phyloP scores from a whole-genome alignment of 2,329 filamentous ascomycete species.

The Aschersonia sp. region DNA sequence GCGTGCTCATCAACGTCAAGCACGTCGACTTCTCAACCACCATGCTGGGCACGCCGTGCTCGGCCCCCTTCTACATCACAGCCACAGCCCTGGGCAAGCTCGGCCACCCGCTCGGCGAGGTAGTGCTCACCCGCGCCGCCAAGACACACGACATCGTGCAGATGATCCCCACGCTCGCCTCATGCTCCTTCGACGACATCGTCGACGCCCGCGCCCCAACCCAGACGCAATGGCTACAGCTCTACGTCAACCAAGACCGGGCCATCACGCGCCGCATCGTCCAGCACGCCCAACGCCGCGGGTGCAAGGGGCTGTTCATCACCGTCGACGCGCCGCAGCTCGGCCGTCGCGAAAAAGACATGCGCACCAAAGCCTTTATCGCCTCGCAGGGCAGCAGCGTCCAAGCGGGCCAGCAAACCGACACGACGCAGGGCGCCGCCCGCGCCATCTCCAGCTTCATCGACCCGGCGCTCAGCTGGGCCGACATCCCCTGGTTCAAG shows the following conservation, averaged over 20 bases:
- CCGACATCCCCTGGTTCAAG: conserved; percentile 86
- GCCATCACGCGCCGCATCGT: conserved; percentile 83
- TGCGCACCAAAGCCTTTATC: conserved; percentile 67
- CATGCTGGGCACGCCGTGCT: conserved; percentile 78
- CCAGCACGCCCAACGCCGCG: conserved; percentile 76
- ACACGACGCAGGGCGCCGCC: conserved; percentile 83
- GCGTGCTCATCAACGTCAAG: conserved; percentile 78
- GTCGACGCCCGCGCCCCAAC: conserved; percentile 65
- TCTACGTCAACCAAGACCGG: conserved; percentile 95
- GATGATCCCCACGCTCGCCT: conserved; percentile 96
- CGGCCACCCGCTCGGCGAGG: conserved; percentile 86
- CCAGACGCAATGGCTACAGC: conserved; percentile 91
- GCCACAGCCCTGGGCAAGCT: conserved; percentile 93
- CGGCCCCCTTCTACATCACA: conserved; percentile 90
- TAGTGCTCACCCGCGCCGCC: conserved; percentile 74
- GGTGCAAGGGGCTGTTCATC: conserved; percentile 94
- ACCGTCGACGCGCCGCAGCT: conserved; percentile 96
- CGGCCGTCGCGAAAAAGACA: conserved; percentile 91
- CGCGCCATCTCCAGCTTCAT: conserved; percentile 95
- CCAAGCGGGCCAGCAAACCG: conserved; percentile 61
- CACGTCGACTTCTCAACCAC: conserved; percentile 76
- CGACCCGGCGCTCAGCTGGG: conserved; percentile 86
- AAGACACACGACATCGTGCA: conserved; percentile 82
- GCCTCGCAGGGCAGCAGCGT: conserved; percentile 71
- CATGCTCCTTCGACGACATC: conserved; percentile 96